Evolutionary conservation across 2,329 filamentous ascomycete species (phyloP).

Genomic region (Chalara sp.): DNA sequence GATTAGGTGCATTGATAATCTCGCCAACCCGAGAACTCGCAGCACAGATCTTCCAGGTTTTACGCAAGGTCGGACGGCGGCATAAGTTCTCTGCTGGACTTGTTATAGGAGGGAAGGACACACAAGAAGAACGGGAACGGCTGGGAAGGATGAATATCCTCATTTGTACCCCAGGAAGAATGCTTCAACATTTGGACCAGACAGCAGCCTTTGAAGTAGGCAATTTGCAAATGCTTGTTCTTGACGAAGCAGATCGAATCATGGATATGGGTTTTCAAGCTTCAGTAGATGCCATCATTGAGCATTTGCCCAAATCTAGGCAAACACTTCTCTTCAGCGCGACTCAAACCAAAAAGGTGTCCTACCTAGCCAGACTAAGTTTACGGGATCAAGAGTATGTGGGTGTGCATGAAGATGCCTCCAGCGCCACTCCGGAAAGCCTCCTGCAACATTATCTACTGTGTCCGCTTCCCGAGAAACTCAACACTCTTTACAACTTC

Average conservation of each 20-base stretch:
- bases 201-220: constrained; percentile 85
- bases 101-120: constrained; percentile 86
- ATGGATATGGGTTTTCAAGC: constrained; percentile 96
- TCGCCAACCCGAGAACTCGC: constrained; percentile 92
- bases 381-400: constrained; percentile 91
- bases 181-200: constrained; percentile 93
- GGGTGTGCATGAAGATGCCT: constrained; percentile 79
- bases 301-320: constrained; percentile 77
- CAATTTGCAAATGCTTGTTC: constrained; percentile 84
- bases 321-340: constrained; percentile 95
- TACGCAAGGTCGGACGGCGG: constrained; percentile 81
- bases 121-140: constrained; percentile 80
- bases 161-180: constrained; percentile 89
- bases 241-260: constrained; percentile 94
- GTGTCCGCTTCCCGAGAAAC: constrained; percentile 78
- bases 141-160: constrained; percentile 92
- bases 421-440: constrained; percentile 70
- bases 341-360: constrained; percentile 91
- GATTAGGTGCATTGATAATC: constrained; percentile 85
- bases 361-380: constrained; percentile 82
- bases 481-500: constrained; percentile 90
- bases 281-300: constrained; percentile 85
- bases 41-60: constrained; percentile 92
- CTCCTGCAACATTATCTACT: constrained; percentile 90
- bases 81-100: constrained; percentile 89